These are phyloP conservation scores for Rutstroemia sp. DNA, from an alignment of 2,329 filamentous ascomycete genomes.

Conservation along the genomic window DNA sequence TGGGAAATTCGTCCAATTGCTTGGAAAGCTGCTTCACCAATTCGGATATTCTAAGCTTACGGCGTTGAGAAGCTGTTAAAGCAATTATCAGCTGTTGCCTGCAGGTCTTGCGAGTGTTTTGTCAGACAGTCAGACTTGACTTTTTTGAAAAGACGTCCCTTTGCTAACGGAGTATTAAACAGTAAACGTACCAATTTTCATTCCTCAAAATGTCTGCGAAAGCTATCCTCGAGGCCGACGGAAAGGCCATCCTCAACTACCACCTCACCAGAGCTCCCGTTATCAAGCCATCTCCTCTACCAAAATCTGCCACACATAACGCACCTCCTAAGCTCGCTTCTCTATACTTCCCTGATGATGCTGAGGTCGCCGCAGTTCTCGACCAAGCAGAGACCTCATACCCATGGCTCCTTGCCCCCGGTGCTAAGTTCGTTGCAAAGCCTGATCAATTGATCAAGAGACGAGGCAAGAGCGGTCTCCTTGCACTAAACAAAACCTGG, in stretches of 20 bases:
- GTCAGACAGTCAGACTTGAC: neutral
- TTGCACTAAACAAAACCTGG: conserved; percentile 97
- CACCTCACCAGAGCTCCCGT: conserved; percentile 95
- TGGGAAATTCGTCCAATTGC: neutral
- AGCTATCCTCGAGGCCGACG: conserved; percentile 96
- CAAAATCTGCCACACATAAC: conserved; percentile 80
- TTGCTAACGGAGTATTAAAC: conserved; percentile 1
- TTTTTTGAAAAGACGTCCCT: neutral
- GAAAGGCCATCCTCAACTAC: conserved; percentile 99
- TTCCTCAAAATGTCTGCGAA: conserved; percentile 76
- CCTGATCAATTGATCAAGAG: conserved; percentile 99
- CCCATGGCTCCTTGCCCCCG: conserved; percentile 82
- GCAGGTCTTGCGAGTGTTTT: neutral
- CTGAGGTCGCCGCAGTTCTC: conserved; percentile 73
- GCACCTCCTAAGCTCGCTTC: conserved; percentile 83
- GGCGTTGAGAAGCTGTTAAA: neutral
- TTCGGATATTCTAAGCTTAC: neutral
- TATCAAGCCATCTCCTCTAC: conserved; percentile 96
- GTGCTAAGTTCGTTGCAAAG: conserved; percentile 94
- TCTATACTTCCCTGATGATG: conserved; percentile 87
- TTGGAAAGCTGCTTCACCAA: neutral
- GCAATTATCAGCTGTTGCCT: neutral
- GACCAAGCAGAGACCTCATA: conserved; percentile 94
- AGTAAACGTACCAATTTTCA: conserved; percentile 15
- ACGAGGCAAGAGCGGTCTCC: conserved; percentile 95